These are phyloP conservation scores for Mycena rosella DNA, from an alignment of 768 basidiomycete genomes.

Conservation along the genomic window DNA sequence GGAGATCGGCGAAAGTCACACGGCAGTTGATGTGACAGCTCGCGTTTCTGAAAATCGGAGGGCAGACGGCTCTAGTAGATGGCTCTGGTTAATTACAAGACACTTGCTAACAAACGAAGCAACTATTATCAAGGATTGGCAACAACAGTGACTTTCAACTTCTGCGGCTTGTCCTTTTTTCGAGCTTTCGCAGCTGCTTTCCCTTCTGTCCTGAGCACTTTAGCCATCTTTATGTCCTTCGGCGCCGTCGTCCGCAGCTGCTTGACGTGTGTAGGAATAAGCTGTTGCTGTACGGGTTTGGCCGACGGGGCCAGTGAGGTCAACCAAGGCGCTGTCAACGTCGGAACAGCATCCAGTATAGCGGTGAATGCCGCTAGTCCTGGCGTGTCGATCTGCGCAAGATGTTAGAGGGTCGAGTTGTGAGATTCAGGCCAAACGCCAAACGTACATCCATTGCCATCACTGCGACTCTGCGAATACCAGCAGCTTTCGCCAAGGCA, in stretches of 20 bases:
- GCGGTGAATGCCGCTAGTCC: conserved; percentile 49
- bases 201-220: conserved; percentile 65
- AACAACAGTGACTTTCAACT: neutral
- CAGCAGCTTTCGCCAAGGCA: conserved; percentile 70
- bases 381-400: conserved; percentile 57
- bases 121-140: neutral
- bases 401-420: conserved; percentile 13
- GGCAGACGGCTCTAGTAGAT: no score
- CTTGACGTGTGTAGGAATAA: conserved; percentile 84
- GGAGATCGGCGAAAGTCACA: neutral
- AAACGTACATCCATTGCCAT: conserved; percentile 76
- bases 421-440: conserved; percentile 40
- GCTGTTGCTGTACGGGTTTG: conserved; percentile 38
- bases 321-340: conserved; percentile 76
- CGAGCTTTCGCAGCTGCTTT: conserved; percentile 62
- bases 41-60: no score
- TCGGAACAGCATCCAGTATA: conserved; percentile 64
- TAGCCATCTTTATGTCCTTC: conserved; percentile 81
- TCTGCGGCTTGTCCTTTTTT: conserved; percentile 30
- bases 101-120: neutral
- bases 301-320: conserved; percentile 43
- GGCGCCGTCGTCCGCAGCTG: conserved; percentile 84
- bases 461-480: conserved; percentile 74
- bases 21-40: conserved; percentile 22
- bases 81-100: no score